phyloP scores from a whole-genome alignment of 169 alveolate species.

The Eimeria sp. region DNA sequence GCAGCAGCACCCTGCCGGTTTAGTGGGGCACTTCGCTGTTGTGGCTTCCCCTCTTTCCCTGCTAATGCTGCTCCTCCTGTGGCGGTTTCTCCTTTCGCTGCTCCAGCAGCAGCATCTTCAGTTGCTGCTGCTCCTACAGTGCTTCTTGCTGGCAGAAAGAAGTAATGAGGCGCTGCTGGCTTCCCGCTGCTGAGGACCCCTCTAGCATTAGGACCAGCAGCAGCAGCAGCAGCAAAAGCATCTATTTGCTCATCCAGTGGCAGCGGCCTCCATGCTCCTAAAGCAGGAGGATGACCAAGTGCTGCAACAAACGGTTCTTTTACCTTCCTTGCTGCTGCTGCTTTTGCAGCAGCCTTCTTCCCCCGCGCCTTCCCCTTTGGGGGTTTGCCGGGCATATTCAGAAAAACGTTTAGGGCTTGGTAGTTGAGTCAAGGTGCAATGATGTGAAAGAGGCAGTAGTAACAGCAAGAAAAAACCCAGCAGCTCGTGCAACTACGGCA shows the following conservation, averaged over 20 bases:
- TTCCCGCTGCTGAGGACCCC: slow-evolving; percentile 32
- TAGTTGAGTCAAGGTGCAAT: neutral
- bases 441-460: neutral
- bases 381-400: neutral
- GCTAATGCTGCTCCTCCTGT: neutral
- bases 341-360: neutral
- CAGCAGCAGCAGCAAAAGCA: slow-evolving; percentile 33
- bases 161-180: neutral
- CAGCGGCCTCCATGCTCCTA: slow-evolving; percentile 14
- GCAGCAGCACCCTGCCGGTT: neutral
- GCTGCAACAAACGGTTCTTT: neutral
- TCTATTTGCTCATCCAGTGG: neutral
- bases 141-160: neutral
- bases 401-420: neutral
- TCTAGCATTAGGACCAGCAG: neutral
- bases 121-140: neutral
- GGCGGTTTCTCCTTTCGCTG: neutral
- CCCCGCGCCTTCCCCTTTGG: neutral
- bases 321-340: neutral
- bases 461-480: neutral
- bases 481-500: neutral
- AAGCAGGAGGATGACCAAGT: neutral
- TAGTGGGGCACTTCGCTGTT: neutral
- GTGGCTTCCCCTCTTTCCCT: neutral
- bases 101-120: neutral